A percentile compares a stretch with the other conserved stretches of the same genome.
Conservation (phyloP, 768 basidiomycete species). For the Termitomyces sp. region DNA sequence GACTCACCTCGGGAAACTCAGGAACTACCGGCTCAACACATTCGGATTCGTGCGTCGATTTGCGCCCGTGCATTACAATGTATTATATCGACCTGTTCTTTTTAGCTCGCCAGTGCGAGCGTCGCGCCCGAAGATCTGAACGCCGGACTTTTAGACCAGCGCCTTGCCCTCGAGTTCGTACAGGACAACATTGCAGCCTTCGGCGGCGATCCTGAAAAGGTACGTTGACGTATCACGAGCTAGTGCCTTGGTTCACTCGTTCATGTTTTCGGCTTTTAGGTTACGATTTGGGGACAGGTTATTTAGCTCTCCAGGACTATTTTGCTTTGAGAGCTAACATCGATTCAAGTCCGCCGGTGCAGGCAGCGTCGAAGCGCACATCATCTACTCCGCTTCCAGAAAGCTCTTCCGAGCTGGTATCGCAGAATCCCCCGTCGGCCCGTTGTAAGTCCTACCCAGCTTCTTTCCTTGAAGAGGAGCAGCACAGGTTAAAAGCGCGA, state of each 20-base stretch:
- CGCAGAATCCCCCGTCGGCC: slow-evolving; percentile 48
- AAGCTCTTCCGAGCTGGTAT: slow-evolving; percentile 48
- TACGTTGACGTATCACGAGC: not conserved
- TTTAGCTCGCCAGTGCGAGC: slow-evolving; percentile 40
- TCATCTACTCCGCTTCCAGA: slow-evolving; percentile 33
- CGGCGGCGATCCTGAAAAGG: not conserved
- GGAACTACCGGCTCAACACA: slow-evolving; percentile 54
- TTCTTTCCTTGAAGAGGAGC: too few relatives aligned
- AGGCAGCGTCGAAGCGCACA: slow-evolving; percentile 43
- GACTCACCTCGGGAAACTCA: slow-evolving; percentile 14
- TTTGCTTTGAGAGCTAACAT: not conserved
- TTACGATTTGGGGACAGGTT: slow-evolving; percentile 47
- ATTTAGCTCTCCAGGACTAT: too few relatives aligned
- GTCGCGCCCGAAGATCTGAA: slow-evolving; percentile 48
- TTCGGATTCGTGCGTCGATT: slow-evolving; percentile 45
- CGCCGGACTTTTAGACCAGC: slow-evolving; percentile 57
- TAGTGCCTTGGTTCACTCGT: not conserved
- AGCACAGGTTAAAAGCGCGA: not conserved
- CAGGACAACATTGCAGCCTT: not conserved
- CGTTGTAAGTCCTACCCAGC: slow-evolving; percentile 36
- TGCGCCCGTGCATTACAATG: not conserved
- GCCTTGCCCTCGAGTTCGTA: slow-evolving; percentile 11
- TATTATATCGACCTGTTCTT: too few relatives aligned
- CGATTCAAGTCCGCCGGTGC: slow-evolving; percentile 42
- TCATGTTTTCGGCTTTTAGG: slow-evolving; percentile 22